These are phyloP conservation scores for Magnusiomyces fungicola DNA, from an alignment of 1,139 yeast genomes.

Conservation along the genomic window DNA sequence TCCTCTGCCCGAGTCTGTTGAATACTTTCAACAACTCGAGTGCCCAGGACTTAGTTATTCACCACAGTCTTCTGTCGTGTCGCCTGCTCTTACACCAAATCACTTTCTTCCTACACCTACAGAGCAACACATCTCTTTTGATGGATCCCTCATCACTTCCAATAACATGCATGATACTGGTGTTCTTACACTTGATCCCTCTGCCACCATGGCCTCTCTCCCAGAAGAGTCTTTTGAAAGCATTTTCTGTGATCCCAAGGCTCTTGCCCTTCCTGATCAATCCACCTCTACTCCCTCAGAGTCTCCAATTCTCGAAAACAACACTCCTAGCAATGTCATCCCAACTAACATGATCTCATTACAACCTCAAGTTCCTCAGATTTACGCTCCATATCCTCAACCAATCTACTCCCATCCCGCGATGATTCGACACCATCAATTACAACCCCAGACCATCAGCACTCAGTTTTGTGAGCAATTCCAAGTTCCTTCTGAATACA, in stretches of 20 bases:
- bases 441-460: background rate
- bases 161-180: background rate
- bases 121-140: background rate
- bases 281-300: background rate
- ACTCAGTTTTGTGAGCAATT: background rate
- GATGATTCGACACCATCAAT: background rate
- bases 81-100: background rate
- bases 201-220: background rate
- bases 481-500: background rate
- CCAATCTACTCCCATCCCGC: too few species aligned
- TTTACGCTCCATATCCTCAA: background rate
- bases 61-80: conserved; percentile 2
- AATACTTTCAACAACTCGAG: conserved; percentile 1
- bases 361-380: background rate
- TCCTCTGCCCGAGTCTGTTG: background rate
- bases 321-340: background rate
- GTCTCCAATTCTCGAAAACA: background rate
- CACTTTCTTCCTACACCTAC: background rate
- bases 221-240: conserved; percentile 4
- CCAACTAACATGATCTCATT: background rate
- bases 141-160: background rate
- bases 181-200: background rate
- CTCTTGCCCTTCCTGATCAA: conserved; percentile 18
- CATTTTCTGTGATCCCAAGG: conserved; percentile 23
- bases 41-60: conserved; percentile 3